A percentile compares a stretch with the other conserved stretches of the same genome.
Conservation (phyloP, 306 rosid genomes). For the Arachis stenosperma region DNA sequence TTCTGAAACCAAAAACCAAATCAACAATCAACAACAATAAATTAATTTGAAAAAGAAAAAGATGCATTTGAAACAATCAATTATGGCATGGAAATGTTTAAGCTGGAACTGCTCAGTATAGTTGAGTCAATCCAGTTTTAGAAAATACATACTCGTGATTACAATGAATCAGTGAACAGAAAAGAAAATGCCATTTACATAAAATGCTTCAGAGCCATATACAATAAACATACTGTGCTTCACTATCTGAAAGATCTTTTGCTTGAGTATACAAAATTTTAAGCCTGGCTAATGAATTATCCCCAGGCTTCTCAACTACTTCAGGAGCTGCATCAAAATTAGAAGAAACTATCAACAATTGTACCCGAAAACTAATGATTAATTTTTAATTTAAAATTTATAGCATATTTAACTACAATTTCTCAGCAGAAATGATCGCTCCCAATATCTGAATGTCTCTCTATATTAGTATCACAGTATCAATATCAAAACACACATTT, state of each 20-base stretch:
- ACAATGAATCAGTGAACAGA: not conserved
- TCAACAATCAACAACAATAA: too few relatives aligned
- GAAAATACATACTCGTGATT: constrained; percentile 3
- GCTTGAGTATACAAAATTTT: constrained; percentile 74
- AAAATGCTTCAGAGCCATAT: constrained; percentile 31
- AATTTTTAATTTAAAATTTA: not conserved
- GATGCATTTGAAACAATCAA: constrained; percentile 26
- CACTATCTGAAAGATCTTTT: constrained; percentile 80
- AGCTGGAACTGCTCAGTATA: constrained; percentile 1
- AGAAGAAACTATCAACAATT: constrained; percentile 35
- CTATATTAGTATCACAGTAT: too few relatives aligned
- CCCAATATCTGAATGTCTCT: not conserved
- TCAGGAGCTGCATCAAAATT: constrained; percentile 72
- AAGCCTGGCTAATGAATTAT: constrained; percentile 71
- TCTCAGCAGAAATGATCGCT: not conserved
- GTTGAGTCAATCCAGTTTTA: constrained; percentile 13
- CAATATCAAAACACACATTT: not conserved
- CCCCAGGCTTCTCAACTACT: constrained; percentile 97
- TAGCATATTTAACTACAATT: not conserved
- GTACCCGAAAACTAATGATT: not conserved
- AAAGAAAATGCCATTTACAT: constrained; percentile 18
- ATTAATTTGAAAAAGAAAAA: too few relatives aligned
- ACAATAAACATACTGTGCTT: constrained; percentile 61
- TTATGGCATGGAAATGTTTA: constrained; percentile 32
- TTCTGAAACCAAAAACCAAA: constrained; percentile 55